These are phyloP conservation scores for Claviceps maximensis DNA, from an alignment of 2,329 filamentous ascomycete genomes.

Conservation along the genomic window DNA sequence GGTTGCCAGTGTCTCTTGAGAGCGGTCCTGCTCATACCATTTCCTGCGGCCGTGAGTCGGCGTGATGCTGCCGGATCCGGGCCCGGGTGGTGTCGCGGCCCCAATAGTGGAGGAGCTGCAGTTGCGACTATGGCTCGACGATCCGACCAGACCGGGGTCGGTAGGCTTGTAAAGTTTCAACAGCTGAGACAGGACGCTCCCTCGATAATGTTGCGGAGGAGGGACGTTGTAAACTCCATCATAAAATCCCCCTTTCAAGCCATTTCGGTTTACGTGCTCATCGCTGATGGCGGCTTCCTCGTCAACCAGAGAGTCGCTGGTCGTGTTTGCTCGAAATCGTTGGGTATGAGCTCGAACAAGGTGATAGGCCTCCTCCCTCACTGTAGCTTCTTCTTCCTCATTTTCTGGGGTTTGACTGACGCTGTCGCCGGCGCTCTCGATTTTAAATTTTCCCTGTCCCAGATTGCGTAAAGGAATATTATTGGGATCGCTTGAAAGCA, in stretches of 20 bases:
- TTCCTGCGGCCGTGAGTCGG: slow-evolving; percentile 29
- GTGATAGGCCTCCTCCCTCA: slow-evolving; percentile 25
- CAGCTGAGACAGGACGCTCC: slow-evolving; percentile 32
- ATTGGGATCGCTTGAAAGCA: slow-evolving; percentile 10
- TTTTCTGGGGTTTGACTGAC: slow-evolving; percentile 1
- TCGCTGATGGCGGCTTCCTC: slow-evolving; percentile 8
- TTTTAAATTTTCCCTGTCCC: slow-evolving; percentile 1
- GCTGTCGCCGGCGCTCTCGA: not conserved
- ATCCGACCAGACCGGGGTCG: slow-evolving; percentile 12
- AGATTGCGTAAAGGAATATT: slow-evolving; percentile 22
- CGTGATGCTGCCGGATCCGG: slow-evolving; percentile 25
- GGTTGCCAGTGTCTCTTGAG: slow-evolving; percentile 32
- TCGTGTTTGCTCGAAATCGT: slow-evolving; percentile 9
- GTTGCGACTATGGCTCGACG: slow-evolving; percentile 11
- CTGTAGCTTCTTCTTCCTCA: not conserved
- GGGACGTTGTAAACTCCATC: slow-evolving; percentile 29
- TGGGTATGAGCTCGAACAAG: slow-evolving; percentile 30
- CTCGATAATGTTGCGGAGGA: slow-evolving; percentile 27
- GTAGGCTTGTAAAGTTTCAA: slow-evolving; percentile 32
- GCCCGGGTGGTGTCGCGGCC: slow-evolving; percentile 19
- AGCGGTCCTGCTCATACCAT: slow-evolving; percentile 35
- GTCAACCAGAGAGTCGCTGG: slow-evolving; percentile 5
- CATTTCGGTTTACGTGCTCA: slow-evolving; percentile 12
- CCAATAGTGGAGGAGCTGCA: slow-evolving; percentile 17
- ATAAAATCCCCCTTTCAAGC: slow-evolving; percentile 25